Evolutionary conservation across 2,329 filamentous ascomycete species (phyloP).

Genomic region (Aspergillus neotritici): DNA sequence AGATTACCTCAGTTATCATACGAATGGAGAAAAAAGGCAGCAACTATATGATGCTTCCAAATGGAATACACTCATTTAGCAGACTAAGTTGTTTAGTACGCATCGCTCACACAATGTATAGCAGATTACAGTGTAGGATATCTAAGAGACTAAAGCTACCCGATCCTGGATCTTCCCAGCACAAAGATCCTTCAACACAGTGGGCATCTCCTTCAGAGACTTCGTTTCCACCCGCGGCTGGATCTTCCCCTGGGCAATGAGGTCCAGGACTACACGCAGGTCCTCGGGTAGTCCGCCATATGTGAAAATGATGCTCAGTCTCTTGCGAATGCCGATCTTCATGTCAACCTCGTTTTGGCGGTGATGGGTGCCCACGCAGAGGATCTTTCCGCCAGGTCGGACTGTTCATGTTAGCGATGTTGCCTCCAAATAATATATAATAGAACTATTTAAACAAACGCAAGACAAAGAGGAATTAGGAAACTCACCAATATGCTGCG

Average conservation of each 20-base stretch:
- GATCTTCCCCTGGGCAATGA: slow-evolving; percentile 32
- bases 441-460: no score
- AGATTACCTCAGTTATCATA: no score
- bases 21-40: no score
- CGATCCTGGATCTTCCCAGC: slow-evolving; percentile 31
- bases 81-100: no score
- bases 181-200: slow-evolving; percentile 30
- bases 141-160: slow-evolving; percentile 7
- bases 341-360: slow-evolving; percentile 40
- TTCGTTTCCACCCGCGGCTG: slow-evolving; percentile 31
- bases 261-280: slow-evolving; percentile 20
- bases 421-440: no score
- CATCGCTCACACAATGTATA: no score
- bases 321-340: slow-evolving; percentile 42
- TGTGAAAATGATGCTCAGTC: slow-evolving; percentile 39
- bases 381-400: slow-evolving; percentile 26
- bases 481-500: slow-evolving; percentile 12
- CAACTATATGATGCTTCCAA: no score
- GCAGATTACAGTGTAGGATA: no score
- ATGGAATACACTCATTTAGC: no score
- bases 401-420: slow-evolving; percentile 21
- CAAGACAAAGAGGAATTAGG: background rate
- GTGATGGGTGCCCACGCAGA: slow-evolving; percentile 39
- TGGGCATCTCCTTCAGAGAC: slow-evolving; percentile 29
- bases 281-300: slow-evolving; percentile 41